Evolutionary conservation across 176 grass and related monocot genomes (phyloP).

Genomic region (Elymus sibiricus): DNA sequence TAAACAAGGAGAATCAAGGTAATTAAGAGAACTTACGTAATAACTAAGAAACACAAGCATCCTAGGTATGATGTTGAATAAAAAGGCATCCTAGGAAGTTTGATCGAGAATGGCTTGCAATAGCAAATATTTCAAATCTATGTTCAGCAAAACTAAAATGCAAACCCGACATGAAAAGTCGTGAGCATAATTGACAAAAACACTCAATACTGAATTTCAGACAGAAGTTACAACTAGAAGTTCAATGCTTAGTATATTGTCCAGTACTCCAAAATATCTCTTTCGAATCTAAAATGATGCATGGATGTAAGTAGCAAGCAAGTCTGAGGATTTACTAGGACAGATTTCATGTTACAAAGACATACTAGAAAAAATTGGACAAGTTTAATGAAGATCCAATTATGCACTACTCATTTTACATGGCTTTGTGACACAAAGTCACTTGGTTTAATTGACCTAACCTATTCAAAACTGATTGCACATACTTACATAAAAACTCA

Average conservation of each 20-base stretch:
- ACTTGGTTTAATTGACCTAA: not conserved
- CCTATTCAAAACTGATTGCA: not conserved
- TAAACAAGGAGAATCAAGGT: not conserved
- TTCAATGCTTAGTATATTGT: too few species aligned
- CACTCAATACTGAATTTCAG: too few species aligned
- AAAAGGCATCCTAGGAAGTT: not conserved
- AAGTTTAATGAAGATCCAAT: not conserved
- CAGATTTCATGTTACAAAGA: not conserved
- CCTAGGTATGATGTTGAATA: not conserved
- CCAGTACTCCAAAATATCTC: too few species aligned
- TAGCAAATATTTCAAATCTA: not conserved
- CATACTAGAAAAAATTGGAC: not conserved
- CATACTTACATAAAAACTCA: not conserved
- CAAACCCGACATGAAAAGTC: not conserved
- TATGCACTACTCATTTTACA: not conserved
- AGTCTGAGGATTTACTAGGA: not conserved
- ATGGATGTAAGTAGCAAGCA: too few species aligned
- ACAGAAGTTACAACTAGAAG: too few species aligned
- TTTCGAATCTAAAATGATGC: too few species aligned
- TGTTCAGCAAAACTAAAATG: not conserved
- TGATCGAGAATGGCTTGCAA: not conserved
- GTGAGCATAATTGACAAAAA: not conserved
- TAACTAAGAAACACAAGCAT: too few species aligned
- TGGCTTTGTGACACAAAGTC: not conserved
- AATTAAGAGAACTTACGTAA: not conserved